phyloP scores from a whole-genome alignment of 2,329 filamentous ascomycete species.

The Pseudocercospora pini-densiflorae region DNA sequence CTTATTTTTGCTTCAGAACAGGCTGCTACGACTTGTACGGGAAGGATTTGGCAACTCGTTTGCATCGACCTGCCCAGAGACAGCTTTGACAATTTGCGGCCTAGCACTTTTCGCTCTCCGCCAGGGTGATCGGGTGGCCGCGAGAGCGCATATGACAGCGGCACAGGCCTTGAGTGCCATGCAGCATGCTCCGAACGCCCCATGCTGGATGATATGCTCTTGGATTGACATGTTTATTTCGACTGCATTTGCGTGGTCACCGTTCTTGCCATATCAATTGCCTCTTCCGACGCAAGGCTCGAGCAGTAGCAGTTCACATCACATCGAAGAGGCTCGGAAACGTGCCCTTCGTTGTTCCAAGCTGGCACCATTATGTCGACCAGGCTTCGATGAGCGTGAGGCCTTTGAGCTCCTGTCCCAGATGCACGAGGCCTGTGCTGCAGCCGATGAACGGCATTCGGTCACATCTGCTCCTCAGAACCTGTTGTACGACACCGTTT shows the following conservation, averaged over 20 bases:
- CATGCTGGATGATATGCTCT: conserved; percentile 9
- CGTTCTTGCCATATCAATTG: conserved; percentile 14
- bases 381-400: conserved; percentile 8
- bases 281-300: background rate
- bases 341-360: conserved; percentile 7
- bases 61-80: background rate
- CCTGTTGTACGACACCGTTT: conserved; percentile 8
- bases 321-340: conserved; percentile 11
- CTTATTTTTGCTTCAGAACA: conserved; percentile 6
- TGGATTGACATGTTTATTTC: conserved; percentile 9
- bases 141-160: conserved; percentile 11
- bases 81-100: conserved; percentile 8
- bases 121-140: conserved; percentile 5
- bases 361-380: background rate
- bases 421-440: conserved; percentile 11
- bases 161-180: conserved; percentile 4
- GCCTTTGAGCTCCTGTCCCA: conserved; percentile 3
- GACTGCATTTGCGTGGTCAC: conserved; percentile 11
- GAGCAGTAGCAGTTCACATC: background rate
- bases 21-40: conserved; percentile 2
- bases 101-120: conserved; percentile 13
- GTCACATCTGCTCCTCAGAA: background rate
- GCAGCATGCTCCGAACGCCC: background rate
- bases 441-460: conserved; percentile 1
- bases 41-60: conserved; percentile 2